Evolutionary conservation across 1,284 basidiomycete genomes (phyloP), one percentile per base, ranked within the genome.

Genomic region (Naganishia sp.): DNA sequence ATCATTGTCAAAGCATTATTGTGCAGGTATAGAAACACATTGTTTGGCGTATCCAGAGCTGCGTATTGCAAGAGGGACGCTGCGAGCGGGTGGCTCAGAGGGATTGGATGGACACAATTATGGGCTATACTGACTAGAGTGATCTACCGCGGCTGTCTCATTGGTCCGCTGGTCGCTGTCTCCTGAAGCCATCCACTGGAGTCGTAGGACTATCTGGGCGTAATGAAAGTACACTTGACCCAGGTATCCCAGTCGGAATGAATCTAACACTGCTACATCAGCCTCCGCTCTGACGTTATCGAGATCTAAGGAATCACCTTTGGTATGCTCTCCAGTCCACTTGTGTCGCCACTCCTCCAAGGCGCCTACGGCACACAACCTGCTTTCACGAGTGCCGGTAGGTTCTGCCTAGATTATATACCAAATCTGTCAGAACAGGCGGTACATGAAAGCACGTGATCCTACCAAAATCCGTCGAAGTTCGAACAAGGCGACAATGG

Each of bases 1-100:
- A 65, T 31, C 64, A 65, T 65, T 28, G 64, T 65, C 16, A 65
- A 65, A 10, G 39, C 46, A 36, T 65, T 65, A 46, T 65, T 65
- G 28, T 65, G 64, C 6, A 33, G 48, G 28, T 52, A 65, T 6
- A 56, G 64, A 25, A 48, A 57, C 4, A 59, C 64, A 7, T 65
- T 42, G 28, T 42, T 25, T 15, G 45, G 46, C 55, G 59, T 15
- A 23, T 49, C 54, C 3, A 36, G 13, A 5, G 64, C 64, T 3
- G 64, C 64, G 25, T 57, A 53, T 53, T 50, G 33, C 21, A 65
- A 39, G 4, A 65, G 46, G 0, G 42, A 55, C 3, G 44, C 64
- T 65, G 46, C 59, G 46, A 36, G 13, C 18, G 13, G 25, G n/a
- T 28, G 28, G 36, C 0, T 31, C 52, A 36, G 61, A 31, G 21